Conservation (phyloP, 2,329 filamentous ascomycete species). For the Corinectria fuckeliana region DNA sequence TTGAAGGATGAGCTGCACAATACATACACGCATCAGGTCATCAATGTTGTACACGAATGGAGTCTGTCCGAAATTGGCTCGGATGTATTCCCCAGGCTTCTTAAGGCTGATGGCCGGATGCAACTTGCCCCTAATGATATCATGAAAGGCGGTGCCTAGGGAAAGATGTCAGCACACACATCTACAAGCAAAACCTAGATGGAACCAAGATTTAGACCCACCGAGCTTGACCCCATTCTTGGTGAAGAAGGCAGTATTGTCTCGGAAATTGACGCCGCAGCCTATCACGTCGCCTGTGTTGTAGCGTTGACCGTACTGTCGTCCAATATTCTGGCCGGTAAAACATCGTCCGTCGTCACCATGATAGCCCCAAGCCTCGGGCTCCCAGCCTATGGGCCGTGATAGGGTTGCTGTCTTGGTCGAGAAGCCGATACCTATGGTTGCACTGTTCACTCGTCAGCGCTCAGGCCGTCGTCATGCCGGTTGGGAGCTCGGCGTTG, state of each 20-base stretch:
- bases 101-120: slow-evolving; percentile 73
- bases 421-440: slow-evolving; percentile 69
- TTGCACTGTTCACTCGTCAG: slow-evolving; percentile 51
- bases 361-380: slow-evolving; percentile 72
- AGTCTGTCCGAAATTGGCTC: slow-evolving; percentile 71
- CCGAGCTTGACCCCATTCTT: slow-evolving; percentile 67
- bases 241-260: slow-evolving; percentile 71
- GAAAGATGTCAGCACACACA: slow-evolving; percentile 33
- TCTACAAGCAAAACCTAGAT: not conserved
- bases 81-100: slow-evolving; percentile 66
- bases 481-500: not conserved
- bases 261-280: slow-evolving; percentile 70
- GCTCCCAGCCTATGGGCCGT: slow-evolving; percentile 70
- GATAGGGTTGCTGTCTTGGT: slow-evolving; percentile 59
- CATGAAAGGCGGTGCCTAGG: slow-evolving; percentile 72
- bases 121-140: slow-evolving; percentile 67
- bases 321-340: slow-evolving; percentile 61
- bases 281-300: slow-evolving; percentile 65
- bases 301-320: slow-evolving; percentile 63
- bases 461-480: not conserved
- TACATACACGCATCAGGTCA: slow-evolving; percentile 75
- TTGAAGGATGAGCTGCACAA: not conserved
- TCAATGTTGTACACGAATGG: slow-evolving; percentile 94
- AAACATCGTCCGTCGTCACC: slow-evolving; percentile 71
- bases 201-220: slow-evolving; percentile 40